Percentiles rank a stretch among this genome's conserved stretches.
These are phyloP conservation scores for Diaporthe sp. DNA, from an alignment of 2,329 filamentous ascomycete genomes.

Conservation along the genomic window DNA sequence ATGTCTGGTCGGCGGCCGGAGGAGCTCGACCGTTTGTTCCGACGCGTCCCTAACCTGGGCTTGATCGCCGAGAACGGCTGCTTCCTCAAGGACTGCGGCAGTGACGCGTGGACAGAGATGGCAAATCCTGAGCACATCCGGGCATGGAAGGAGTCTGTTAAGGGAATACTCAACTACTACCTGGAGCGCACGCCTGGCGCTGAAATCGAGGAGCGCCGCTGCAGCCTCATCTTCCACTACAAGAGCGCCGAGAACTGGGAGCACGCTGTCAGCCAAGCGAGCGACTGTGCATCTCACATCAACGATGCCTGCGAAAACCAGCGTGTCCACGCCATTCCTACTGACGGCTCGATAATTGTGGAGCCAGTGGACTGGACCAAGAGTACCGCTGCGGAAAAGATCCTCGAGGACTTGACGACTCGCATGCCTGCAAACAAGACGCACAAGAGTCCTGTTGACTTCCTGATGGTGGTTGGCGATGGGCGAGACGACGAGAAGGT, in stretches of 20 bases:
- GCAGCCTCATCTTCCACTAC: constrained; percentile 92
- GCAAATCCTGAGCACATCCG: constrained; percentile 78
- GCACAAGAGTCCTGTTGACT: constrained; percentile 73
- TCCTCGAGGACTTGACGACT: constrained; percentile 72
- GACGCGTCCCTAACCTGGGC: constrained; percentile 84
- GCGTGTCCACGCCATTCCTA: constrained; percentile 84
- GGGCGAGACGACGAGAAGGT: constrained; percentile 94
- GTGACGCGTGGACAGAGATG: constrained; percentile 81
- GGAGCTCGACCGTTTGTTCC: constrained; percentile 89
- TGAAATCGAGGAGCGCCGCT: constrained; percentile 91
- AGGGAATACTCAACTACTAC: constrained; percentile 88
- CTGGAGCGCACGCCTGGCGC: constrained; percentile 90
- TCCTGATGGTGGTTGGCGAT: constrained; percentile 90
- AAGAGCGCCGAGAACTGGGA: constrained; percentile 84
- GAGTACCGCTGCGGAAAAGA: constrained; percentile 81
- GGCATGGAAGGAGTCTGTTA: constrained; percentile 87
- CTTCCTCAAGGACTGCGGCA: constrained; percentile 81
- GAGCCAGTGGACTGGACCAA: constrained; percentile 92
- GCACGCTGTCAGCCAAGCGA: constrained; percentile 82
- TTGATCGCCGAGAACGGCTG: constrained; percentile 96
- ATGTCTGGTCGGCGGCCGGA: constrained; percentile 92
- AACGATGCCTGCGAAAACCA: constrained; percentile 92
- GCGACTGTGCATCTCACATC: constrained; percentile 93
- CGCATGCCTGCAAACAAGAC: constrained; percentile 51
- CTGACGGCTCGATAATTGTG: constrained; percentile 85